Conservation (phyloP, 352 stramenopile species). For the Hyphochytrium catenoides region DNA sequence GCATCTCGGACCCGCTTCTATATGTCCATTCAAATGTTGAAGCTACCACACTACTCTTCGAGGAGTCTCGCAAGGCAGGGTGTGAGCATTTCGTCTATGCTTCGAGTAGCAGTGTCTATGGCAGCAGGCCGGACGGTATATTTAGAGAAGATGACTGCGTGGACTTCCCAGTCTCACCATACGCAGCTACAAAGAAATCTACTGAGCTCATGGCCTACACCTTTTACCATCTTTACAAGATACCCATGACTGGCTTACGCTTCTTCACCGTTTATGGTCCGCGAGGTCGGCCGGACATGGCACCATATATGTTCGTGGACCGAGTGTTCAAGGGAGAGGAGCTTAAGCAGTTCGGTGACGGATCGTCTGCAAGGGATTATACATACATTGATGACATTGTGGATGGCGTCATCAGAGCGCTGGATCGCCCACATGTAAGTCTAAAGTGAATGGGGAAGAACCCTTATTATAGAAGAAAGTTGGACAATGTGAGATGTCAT, state of each 20-base stretch:
- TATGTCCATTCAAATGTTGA: conserved; percentile 95
- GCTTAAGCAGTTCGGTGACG: conserved; percentile 92
- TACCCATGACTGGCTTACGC: conserved; percentile 78
- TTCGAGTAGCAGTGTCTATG: conserved; percentile 81
- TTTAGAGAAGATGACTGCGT: conserved; percentile 73
- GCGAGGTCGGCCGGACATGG: conserved; percentile 88
- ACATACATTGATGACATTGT: conserved; percentile 97
- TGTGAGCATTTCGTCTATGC: conserved; percentile 89
- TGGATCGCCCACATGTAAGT: conserved; percentile 40
- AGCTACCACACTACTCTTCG: conserved; percentile 76
- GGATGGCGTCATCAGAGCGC: conserved; percentile 59
- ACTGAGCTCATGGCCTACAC: conserved; percentile 90
- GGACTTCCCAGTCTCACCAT: conserved; percentile 82
- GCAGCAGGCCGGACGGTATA: conserved; percentile 62
- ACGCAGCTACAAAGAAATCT: conserved; percentile 91
- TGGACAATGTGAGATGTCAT: no score
- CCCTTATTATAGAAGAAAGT: no score
- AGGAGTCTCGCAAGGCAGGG: conserved; percentile 60
- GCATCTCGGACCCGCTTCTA: conserved; percentile 88
- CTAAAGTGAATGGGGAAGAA: no score
- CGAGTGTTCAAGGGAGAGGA: conserved; percentile 59
- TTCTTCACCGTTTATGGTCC: conserved; percentile 98
- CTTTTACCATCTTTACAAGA: conserved; percentile 86
- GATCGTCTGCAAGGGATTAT: conserved; percentile 81
- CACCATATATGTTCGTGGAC: conserved; percentile 96